Base-by-base conservation (phyloP, 306 rosid genomes). In the Purshia tridentata region DNA sequence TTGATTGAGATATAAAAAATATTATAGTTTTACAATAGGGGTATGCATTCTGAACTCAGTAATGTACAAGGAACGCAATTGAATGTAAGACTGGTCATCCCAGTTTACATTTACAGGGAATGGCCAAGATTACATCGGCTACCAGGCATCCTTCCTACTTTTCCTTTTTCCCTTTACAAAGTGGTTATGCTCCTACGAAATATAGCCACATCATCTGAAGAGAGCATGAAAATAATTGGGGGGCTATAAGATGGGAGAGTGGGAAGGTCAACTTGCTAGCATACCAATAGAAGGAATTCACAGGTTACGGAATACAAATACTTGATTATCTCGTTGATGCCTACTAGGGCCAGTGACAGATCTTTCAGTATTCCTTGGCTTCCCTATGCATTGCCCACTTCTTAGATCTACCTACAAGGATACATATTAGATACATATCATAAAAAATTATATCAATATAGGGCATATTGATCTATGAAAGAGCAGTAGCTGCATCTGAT, bases 91-190 rank as follows among this genome's bases (percentile, higher is more conserved):
- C n/a, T 37, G 70, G 35, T 61, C 60, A 52, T 59, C 50, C 54
- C 8, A 1, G 10, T 40, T 52, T 47, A 51, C 75, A 81, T 81
- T 58, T 81, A 81, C 84, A 72, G 37, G 66, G 59, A 65, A 9
- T 45, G 23, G 6, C 63, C 81, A 14, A 12, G 23, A 46, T 29
- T 47, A 42, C 46, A 48, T 16, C 7, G 8, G 10, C 44, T 50
- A 10, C 49, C 67, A 80, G 12, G 46, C 19, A 8, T 23, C 44
- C 71, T 60, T 39, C 54, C 9, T 56, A 66, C 16, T 69, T 44
- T 23, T 10, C 8, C 23, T 53, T 2, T 18, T 39, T 12, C 5
- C 19, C 64, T 59, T 59, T 15, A 50, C 72, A 49, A 12, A 41
- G 20, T 1, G 41, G 9, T 23, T 4, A 37, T 47, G 3, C 19